Evolutionary conservation across 257 asterid genomes (phyloP).

Genomic region (Nicotiana attenuata): DNA sequence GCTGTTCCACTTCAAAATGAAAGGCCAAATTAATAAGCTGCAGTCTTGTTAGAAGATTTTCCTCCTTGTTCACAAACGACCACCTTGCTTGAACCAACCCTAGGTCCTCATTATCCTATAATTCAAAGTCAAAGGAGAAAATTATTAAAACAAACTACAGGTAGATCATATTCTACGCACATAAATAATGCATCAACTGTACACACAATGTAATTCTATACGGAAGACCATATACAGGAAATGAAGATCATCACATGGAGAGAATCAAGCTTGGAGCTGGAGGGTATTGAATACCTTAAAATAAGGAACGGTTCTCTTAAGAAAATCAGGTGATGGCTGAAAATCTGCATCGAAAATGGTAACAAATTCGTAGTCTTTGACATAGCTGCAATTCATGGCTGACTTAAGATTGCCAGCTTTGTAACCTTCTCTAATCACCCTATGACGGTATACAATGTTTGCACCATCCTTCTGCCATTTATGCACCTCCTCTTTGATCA

Average conservation of each 20-base stretch:
- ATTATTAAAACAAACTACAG: neutral
- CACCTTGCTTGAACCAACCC: conserved; percentile 97
- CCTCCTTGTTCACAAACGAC: conserved; percentile 96
- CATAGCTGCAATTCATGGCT: conserved; percentile 88
- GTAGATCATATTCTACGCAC: neutral
- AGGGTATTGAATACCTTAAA: conserved; percentile 53
- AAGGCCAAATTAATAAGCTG: conserved; percentile 88
- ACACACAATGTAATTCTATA: neutral
- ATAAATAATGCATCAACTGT: neutral
- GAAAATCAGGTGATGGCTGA: conserved; percentile 86
- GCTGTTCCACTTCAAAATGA: conserved; percentile 98
- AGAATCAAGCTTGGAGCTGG: neutral
- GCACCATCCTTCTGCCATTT: conserved; percentile 82
- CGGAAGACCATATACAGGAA: neutral
- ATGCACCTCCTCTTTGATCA: conserved; percentile 77
- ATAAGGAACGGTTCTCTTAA: conserved; percentile 68
- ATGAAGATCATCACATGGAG: neutral
- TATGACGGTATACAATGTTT: conserved; percentile 75
- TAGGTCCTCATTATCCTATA: conserved; percentile 83
- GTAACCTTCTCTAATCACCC: conserved; percentile 87
- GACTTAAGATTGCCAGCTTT: conserved; percentile 95
- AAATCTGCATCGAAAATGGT: conserved; percentile 95
- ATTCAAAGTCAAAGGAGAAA: conserved; percentile 7
- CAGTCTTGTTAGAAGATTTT: conserved; percentile 75
- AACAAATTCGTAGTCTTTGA: conserved; percentile 88